Percentiles rank a stretch among this genome's conserved stretches.
Conservation (phyloP, 2,329 filamentous ascomycete genomes). For the Neoascochyta sp. region DNA sequence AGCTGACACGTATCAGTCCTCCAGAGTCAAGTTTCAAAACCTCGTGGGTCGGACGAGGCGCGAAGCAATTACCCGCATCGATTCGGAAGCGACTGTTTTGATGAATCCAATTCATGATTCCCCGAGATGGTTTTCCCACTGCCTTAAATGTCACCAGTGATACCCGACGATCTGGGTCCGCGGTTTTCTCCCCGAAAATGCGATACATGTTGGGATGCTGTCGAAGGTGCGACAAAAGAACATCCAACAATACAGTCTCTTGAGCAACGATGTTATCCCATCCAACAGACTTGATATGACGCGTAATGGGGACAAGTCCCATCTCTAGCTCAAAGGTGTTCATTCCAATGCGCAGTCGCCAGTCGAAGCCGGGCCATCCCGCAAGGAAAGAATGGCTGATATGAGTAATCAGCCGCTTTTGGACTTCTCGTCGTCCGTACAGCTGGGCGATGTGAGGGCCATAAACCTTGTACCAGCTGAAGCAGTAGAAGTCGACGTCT, state of each 20-base stretch:
- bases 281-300: not conserved
- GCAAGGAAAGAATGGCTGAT: not conserved
- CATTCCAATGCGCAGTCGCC: not conserved
- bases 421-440: slow-evolving; percentile 1
- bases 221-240: not conserved
- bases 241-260: not conserved
- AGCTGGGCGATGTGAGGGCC: not conserved
- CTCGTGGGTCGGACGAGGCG: not conserved
- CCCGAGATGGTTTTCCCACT: not conserved
- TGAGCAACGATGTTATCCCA: not conserved
- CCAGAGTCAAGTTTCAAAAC: not conserved
- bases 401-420: not conserved
- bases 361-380: not conserved
- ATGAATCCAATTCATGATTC: not conserved
- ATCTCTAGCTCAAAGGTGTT: not conserved
- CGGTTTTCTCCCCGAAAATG: not conserved
- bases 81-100: not conserved
- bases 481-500: slow-evolving; percentile 68
- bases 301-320: not conserved
- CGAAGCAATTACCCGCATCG: not conserved
- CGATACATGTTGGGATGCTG: not conserved
- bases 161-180: not conserved
- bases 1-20: not conserved
- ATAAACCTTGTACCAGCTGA: slow-evolving; percentile 68
- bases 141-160: not conserved